A percentile compares a stretch with the other conserved stretches of the same genome.
These are phyloP conservation scores for Candida albicans DNA, from an alignment of 1,139 yeast species.

Conservation along the genomic window DNA sequence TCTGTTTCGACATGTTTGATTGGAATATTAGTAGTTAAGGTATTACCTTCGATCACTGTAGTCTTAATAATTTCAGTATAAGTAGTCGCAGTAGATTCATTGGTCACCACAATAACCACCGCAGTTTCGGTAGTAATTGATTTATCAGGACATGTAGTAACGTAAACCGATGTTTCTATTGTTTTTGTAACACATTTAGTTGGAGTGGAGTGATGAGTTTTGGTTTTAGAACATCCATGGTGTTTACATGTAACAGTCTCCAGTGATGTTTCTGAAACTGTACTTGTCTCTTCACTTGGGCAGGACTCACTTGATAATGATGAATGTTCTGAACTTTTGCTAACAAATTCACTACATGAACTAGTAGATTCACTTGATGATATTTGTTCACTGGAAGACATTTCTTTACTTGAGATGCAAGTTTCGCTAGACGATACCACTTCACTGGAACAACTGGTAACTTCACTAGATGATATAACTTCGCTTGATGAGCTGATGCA, in stretches of 20 bases:
- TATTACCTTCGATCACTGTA: neutral
- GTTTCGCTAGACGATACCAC: neutral
- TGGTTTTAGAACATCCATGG: neutral
- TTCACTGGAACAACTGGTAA: neutral
- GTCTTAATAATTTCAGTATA: neutral
- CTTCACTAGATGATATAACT: neutral
- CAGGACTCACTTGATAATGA: neutral
- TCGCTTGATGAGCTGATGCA: neutral
- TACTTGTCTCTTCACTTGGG: no score
- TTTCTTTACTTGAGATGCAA: neutral
- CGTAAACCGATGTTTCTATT: neutral
- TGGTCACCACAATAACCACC: neutral
- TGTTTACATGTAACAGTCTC: no score
- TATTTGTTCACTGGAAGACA: neutral
- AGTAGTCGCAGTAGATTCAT: neutral
- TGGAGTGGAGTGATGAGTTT: neutral
- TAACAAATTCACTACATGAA: neutral
- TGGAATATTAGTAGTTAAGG: neutral
- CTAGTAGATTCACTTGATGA: neutral
- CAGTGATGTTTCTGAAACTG: no score
- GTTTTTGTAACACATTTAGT: neutral
- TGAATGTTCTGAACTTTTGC: neutral
- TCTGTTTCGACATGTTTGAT: neutral
- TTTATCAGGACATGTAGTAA: neutral
- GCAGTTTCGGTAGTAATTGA: neutral